Conservation (phyloP, 2,329 filamentous ascomycete species). For the Calonectria naviculata region DNA sequence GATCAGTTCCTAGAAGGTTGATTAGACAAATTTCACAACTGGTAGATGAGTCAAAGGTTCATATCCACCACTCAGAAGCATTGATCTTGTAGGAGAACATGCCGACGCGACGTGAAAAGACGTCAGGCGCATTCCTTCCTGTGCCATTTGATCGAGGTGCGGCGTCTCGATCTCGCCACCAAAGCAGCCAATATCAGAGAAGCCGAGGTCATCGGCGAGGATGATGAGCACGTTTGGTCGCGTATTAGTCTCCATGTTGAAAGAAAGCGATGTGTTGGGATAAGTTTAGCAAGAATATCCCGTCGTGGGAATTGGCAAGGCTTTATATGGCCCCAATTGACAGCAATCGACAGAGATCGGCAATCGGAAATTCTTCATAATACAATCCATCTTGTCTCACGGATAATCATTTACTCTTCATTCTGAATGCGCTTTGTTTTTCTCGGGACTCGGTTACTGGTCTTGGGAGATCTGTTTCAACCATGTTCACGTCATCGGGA, state of each 20-base stretch:
- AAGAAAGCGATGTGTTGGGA: too few species aligned
- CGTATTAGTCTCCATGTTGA: background rate
- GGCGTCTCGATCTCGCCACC: slow-evolving; percentile 69
- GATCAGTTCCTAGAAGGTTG: slow-evolving; percentile 60
- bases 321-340: too few species aligned
- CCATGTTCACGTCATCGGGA: background rate
- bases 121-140: slow-evolving; percentile 59
- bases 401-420: background rate
- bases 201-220: slow-evolving; percentile 43
- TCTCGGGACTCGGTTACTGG: background rate
- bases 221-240: slow-evolving; percentile 42
- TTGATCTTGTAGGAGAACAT: slow-evolving; percentile 67
- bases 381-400: background rate
- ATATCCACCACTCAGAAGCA: slow-evolving; percentile 59
- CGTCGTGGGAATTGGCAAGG: background rate
- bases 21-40: background rate
- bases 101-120: slow-evolving; percentile 70
- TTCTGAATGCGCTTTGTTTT: background rate
- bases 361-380: background rate
- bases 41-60: too few species aligned
- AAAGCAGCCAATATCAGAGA: slow-evolving; percentile 48
- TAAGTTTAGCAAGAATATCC: too few species aligned
- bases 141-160: slow-evolving; percentile 62
- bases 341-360: too few species aligned
- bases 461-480: background rate